Percentiles rank a stretch among this genome's conserved stretches.
Conservation (phyloP, 2,329 filamentous ascomycete species). For the Fusarium sp. region DNA sequence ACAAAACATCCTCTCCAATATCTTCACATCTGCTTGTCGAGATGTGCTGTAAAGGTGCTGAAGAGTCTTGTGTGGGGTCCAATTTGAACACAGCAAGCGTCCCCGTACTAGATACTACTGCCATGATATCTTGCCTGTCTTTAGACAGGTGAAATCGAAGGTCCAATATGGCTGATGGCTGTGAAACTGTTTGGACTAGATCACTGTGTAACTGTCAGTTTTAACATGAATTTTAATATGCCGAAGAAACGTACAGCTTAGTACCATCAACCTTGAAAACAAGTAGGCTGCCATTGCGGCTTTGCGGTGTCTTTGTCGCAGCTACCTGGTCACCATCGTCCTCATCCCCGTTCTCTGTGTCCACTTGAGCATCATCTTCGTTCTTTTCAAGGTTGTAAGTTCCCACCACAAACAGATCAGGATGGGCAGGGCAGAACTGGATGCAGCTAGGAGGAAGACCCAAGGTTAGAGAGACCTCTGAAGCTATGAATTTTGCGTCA, state of each 20-base stretch:
- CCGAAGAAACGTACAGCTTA: conserved; percentile 63
- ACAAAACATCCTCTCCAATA: conserved; percentile 69
- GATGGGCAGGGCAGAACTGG: conserved; percentile 74
- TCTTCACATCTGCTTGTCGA: conserved; percentile 58
- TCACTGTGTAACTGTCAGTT: conserved; percentile 53
- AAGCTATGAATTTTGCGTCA: conserved; percentile 47
- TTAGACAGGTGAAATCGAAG: conserved; percentile 77
- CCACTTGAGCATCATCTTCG: conserved; percentile 47
- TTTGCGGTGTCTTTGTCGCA: conserved; percentile 60
- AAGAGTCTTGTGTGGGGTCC: conserved; percentile 51
- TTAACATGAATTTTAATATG: neutral
- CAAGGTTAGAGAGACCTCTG: conserved; percentile 63
- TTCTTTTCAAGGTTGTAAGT: conserved; percentile 80
- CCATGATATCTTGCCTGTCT: conserved; percentile 65
- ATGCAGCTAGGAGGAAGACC: conserved; percentile 81
- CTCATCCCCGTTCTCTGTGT: conserved; percentile 33
- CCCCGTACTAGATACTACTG: conserved; percentile 81
- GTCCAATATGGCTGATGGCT: conserved; percentile 83
- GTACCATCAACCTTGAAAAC: conserved; percentile 68
- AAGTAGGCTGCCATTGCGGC: conserved; percentile 78
- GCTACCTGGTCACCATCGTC: conserved; percentile 38
- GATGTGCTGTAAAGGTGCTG: conserved; percentile 53
- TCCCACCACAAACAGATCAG: conserved; percentile 79
- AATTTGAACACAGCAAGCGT: conserved; percentile 73
- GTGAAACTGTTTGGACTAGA: conserved; percentile 67